Conservation (phyloP, 2,329 filamentous ascomycete species). For the Alternaria conjuncta region DNA sequence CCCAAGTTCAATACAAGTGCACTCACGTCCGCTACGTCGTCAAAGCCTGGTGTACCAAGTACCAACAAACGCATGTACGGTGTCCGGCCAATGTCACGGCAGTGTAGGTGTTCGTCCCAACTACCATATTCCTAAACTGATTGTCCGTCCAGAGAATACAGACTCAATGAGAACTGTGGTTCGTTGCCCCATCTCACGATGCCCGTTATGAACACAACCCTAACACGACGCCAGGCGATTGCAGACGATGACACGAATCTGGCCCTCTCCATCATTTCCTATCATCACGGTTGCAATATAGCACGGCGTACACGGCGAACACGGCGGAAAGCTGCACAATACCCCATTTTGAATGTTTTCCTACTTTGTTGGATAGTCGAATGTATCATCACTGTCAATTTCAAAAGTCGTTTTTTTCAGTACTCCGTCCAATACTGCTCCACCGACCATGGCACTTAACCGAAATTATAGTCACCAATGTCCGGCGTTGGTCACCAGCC, state of each 20-base stretch:
- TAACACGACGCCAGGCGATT: slow-evolving; percentile 41
- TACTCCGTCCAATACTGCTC: background rate
- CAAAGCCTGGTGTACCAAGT: slow-evolving; percentile 62
- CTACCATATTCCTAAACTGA: slow-evolving; percentile 13
- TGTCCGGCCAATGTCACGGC: slow-evolving; percentile 63
- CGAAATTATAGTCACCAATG: slow-evolving; percentile 10
- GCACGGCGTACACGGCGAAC: slow-evolving; percentile 42
- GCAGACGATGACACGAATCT: slow-evolving; percentile 26
- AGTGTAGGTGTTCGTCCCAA: slow-evolving; percentile 44
- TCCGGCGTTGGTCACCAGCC: background rate
- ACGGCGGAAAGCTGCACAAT: slow-evolving; percentile 38
- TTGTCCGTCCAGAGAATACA: slow-evolving; percentile 50
- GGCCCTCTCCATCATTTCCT: slow-evolving; percentile 6
- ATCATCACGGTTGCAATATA: slow-evolving; percentile 22
- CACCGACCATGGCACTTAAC: slow-evolving; percentile 11
- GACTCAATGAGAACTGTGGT: slow-evolving; percentile 58
- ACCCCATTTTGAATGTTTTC: slow-evolving; percentile 37
- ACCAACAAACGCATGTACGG: slow-evolving; percentile 61
- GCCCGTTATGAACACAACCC: slow-evolving; percentile 1
- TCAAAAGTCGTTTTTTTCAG: slow-evolving; percentile 11
- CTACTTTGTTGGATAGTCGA: slow-evolving; percentile 28
- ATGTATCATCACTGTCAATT: slow-evolving; percentile 32
- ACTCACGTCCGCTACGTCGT: slow-evolving; percentile 63
- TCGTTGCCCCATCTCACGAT: slow-evolving; percentile 17
- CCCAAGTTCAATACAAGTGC: slow-evolving; percentile 64